phyloP scores from a whole-genome alignment of 371 early-diverging fungal genomes.

The Mucor piriformis region DNA sequence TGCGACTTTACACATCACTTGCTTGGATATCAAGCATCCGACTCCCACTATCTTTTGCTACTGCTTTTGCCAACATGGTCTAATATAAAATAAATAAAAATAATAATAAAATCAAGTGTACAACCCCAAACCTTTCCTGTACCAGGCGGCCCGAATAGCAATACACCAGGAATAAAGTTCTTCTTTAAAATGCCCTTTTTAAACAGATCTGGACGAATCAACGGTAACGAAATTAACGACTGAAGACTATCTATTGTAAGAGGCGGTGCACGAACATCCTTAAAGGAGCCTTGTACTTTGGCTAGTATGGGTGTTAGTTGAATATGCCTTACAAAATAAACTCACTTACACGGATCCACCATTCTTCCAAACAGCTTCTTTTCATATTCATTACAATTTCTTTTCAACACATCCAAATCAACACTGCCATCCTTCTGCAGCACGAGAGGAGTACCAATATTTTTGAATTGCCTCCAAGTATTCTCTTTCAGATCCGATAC shows the following conservation, averaged over 20 bases:
- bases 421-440: slow-evolving; percentile 16
- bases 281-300: slow-evolving; percentile 65
- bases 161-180: slow-evolving; percentile 80
- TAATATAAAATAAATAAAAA: slow-evolving; percentile 32
- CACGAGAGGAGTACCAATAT: background rate
- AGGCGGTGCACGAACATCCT: slow-evolving; percentile 61
- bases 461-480: slow-evolving; percentile 14
- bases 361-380: slow-evolving; percentile 59
- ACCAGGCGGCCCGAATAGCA: slow-evolving; percentile 98
- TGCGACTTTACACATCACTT: slow-evolving; percentile 75
- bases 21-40: slow-evolving; percentile 92
- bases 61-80: slow-evolving; percentile 96
- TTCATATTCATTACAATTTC: slow-evolving; percentile 57
- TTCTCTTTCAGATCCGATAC: slow-evolving; percentile 8
- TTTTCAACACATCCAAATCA: slow-evolving; percentile 29
- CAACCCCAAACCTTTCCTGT: slow-evolving; percentile 75
- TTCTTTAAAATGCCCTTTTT: slow-evolving; percentile 74
- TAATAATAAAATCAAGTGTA: background rate
- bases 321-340: too few relatives aligned
- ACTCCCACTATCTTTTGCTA: slow-evolving; percentile 94
- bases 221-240: slow-evolving; percentile 84
- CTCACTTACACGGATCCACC: slow-evolving; percentile 62
- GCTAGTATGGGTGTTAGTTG: slow-evolving; percentile 23
- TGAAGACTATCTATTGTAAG: slow-evolving; percentile 82
- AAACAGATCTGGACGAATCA: slow-evolving; percentile 82